These are phyloP conservation scores for Cladophialophora exuberans DNA, from an alignment of 2,329 filamentous ascomycete genomes.

Conservation along the genomic window DNA sequence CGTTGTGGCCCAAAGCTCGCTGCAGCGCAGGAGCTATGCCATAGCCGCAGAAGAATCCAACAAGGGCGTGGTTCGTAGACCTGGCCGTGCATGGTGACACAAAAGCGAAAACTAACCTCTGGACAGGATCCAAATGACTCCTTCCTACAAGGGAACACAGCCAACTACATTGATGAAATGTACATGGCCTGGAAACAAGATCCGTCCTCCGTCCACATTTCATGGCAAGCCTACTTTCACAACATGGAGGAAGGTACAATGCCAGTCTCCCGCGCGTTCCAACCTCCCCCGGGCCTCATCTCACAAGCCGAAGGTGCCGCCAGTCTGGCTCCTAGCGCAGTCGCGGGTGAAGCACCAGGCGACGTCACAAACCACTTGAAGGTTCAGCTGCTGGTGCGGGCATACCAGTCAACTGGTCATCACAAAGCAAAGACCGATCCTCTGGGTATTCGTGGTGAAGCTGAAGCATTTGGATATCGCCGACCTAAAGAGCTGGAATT, in stretches of 20 bases:
- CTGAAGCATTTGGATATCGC: constrained; percentile 79
- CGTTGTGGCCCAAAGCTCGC: constrained; percentile 42
- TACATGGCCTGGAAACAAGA: constrained; percentile 97
- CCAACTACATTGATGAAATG: constrained; percentile 99
- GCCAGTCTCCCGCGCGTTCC: constrained; percentile 96
- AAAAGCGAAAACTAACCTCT: constrained; percentile 8
- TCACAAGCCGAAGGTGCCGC: constrained; percentile 74
- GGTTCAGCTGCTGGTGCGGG: constrained; percentile 93
- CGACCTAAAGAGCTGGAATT: constrained; percentile 91
- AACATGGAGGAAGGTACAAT: constrained; percentile 99
- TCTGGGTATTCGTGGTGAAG: constrained; percentile 86
- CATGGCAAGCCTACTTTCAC: constrained; percentile 99
- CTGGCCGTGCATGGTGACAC: too few species aligned
- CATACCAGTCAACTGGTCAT: constrained; percentile 96
- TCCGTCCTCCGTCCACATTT: constrained; percentile 90
- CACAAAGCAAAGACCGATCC: constrained; percentile 98
- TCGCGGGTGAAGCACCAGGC: constrained; percentile 58
- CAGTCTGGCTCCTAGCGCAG: constrained; percentile 61
- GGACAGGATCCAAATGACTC: constrained; percentile 82
- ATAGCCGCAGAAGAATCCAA: constrained; percentile 60
- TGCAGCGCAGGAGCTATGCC: constrained; percentile 59
- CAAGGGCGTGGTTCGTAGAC: constrained; percentile 57
- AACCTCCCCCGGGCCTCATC: constrained; percentile 89
- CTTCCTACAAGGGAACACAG: constrained; percentile 94
- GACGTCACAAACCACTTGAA: constrained; percentile 96